These are phyloP conservation scores for Wakefieldia striispora DNA, from an alignment of 768 basidiomycete genomes.

Conservation along the genomic window DNA sequence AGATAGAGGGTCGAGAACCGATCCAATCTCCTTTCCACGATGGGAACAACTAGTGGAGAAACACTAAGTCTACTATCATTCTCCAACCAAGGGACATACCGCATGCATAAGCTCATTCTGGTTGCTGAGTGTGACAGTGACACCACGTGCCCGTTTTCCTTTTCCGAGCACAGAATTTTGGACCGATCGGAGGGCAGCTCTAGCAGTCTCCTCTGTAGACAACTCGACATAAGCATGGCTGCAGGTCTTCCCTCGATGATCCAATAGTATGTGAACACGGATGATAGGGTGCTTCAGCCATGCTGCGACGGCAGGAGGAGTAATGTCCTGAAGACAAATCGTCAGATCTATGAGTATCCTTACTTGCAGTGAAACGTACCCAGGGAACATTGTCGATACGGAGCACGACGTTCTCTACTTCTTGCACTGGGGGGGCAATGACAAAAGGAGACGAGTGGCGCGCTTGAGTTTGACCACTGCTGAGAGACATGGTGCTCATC, in stretches of 20 bases:
- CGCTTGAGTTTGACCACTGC: conserved; percentile 23
- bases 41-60: conserved; percentile 63
- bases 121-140: conserved; percentile 76
- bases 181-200: conserved; percentile 60
- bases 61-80: background rate
- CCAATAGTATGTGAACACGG: conserved; percentile 76
- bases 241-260: conserved; percentile 77
- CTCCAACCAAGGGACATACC: conserved; percentile 36
- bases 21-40: conserved; percentile 77
- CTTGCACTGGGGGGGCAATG: conserved; percentile 10
- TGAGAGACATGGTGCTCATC: conserved; percentile 33
- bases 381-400: conserved; percentile 89
- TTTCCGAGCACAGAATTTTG: conserved; percentile 61
- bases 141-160: conserved; percentile 77
- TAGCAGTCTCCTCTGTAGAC: conserved; percentile 55
- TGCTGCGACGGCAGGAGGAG: conserved; percentile 62
- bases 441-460: conserved; percentile 14
- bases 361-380: conserved; percentile 47
- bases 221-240: conserved; percentile 85
- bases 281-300: conserved; percentile 68
- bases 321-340: conserved; percentile 62
- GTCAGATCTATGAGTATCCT: conserved; percentile 1
- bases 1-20: conserved; percentile 63
- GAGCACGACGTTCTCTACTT: conserved; percentile 55
- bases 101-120: conserved; percentile 83